Evolutionary conservation across 495 filamentous ascomycete genomes (phyloP), one percentile per base, ranked within the genome.

Genomic region (Aspergillus kassunensis): DNA sequence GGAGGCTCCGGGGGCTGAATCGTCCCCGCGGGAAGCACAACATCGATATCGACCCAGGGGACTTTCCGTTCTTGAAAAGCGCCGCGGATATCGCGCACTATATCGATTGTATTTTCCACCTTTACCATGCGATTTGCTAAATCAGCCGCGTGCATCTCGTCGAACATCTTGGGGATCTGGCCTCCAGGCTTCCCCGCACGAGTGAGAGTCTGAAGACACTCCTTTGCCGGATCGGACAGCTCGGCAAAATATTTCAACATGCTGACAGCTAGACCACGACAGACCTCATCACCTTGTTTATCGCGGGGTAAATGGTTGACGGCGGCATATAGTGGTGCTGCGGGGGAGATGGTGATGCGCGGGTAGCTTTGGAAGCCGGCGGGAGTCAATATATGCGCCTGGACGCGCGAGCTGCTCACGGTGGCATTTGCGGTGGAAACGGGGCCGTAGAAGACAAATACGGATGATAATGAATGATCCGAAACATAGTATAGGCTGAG

Each of bases 191-290:
- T 67, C 21, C 58, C 61, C 31, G 61, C 52, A 10, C 65, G 68
- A 29, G 68, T 64, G 23, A 71, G 36, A 12, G 69, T 66, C 25
- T 56, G 66, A 57, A 79, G 57, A 34, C 68, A 75, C 53, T 79
- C 78, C 73, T 89, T 95, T 54, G 91, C 80, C 23, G 74, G 70
- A 34, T 89, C 84, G 13, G 91, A 86, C 41, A 97, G 71, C 65
- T 96, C 91, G 27, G 80, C 78, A 58, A 96, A 97, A 71, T 97
- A 99, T 64, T 92, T 97, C 64, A 89, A 78, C 63, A 97, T 75
- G 43, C 88, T 87, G 65, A 97, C 91, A 30, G 93, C 93, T 35
- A 99, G 76, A 1, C 87, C 93, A 15, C 93, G 84, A 67, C 82
- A 89, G 29, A 96, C 72, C 63, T 95, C 91, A 65, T 96, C 89